Evolutionary conservation across 78 protist species (phyloP), one percentile per base, ranked within the genome.

Genomic region (Cyanophora paradoxa): DNA sequence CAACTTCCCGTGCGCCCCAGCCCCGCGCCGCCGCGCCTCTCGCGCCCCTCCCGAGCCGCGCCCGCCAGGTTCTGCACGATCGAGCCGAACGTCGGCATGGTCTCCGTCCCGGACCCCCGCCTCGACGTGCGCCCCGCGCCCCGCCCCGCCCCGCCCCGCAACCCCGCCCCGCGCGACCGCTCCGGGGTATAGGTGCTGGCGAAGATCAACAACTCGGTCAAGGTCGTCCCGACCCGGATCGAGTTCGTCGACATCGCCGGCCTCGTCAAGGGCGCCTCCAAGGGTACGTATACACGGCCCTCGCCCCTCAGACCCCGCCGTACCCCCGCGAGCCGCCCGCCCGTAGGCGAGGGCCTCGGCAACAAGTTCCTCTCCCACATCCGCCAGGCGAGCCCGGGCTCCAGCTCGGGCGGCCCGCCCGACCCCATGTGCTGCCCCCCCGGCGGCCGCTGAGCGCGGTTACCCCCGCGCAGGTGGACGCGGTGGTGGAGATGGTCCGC

Each of bases 201-300:
- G 0, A 48, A 76, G 13, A 63, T 76, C 58, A 20, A 14, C 63
- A 30, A 58, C 26, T 28, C 63, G 30, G 26, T 30, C 26, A 31
- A 64, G 63, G 37, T 24, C n/a, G 56, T 78, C 33, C 82, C 82
- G 3, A 63, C 82, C 3, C 19, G 72, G 17, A 62, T 78, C 30
- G 68, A 44, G 37, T 78, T 78, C 50, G 82, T 78, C 17, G 82
- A 78, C 30, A 78, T 78, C 44, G 82, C 82, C 3, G 81, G 81
- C 16, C 71, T 76, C 34, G 74, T 76, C 39, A 41, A 20, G 31
- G 82, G 82, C 3, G 73, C 74, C 20, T 48, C 33, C 11, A 46
- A 65, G 72, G 54, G 40, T 30, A 7, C 19, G 14, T 14, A 17
- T 59, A 59, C 7, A 16, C 30, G 33, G 14, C 20, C 30, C 30